phyloP scores from a whole-genome alignment of 805 yeast genomes.

The Wickerhamiella azyma region DNA sequence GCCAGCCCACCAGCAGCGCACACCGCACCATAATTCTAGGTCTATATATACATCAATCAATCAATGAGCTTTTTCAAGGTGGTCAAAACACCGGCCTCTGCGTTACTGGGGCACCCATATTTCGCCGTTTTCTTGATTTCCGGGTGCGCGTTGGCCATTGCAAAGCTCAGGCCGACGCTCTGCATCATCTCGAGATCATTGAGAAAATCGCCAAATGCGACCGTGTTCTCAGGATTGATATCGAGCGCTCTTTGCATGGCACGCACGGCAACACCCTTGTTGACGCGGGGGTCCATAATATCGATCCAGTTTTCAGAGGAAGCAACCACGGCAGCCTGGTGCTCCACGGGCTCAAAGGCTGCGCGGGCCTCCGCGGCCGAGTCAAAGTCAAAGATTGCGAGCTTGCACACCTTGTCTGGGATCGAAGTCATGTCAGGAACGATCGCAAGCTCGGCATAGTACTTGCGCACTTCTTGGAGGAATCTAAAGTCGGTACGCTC shows the following conservation, averaged over 20 bases:
- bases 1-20: too few relatives aligned
- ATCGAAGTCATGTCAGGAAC: constrained; percentile 6
- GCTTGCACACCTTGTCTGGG: constrained; percentile 6
- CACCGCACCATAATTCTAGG: too few relatives aligned
- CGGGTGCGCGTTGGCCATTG: constrained; percentile 6
- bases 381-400: constrained; percentile 7
- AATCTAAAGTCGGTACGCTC: constrained; percentile 7
- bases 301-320: constrained; percentile 7
- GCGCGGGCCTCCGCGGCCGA: background rate
- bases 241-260: constrained; percentile 5
- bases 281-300: constrained; percentile 5
- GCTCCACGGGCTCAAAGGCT: background rate
- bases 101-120: background rate
- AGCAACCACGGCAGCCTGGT: constrained; percentile 2
- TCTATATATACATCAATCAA: background rate
- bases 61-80: background rate
- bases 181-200: constrained; percentile 7
- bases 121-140: constrained; percentile 1
- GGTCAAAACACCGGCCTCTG: constrained; percentile 1
- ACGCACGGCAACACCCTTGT: constrained; percentile 6
- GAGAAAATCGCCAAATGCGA: constrained; percentile 5
- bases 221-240: background rate
- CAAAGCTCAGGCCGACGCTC: constrained; percentile 1
- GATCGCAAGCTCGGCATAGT: constrained; percentile 6
- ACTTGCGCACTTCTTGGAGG: constrained; percentile 5